Percentiles rank a stretch among this genome's conserved stretches.
Conservation (phyloP, 768 basidiomycete genomes). For the Tephrocybe sp. region DNA sequence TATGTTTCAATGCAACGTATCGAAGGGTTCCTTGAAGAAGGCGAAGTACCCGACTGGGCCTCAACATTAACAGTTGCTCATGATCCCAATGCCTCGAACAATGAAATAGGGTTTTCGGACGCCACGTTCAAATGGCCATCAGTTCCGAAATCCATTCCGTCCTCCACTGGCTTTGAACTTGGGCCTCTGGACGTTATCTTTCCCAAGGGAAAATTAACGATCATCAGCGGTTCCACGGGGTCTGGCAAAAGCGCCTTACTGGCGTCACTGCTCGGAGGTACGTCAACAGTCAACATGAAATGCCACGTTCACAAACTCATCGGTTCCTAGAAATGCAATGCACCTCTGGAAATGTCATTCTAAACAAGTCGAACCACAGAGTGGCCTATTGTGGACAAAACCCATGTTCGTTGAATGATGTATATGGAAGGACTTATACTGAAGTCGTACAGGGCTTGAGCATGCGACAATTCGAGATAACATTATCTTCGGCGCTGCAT, state of each 20-base stretch:
- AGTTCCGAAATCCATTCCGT: slow-evolving; percentile 22
- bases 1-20: slow-evolving; percentile 83
- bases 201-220: slow-evolving; percentile 52
- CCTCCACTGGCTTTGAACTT: slow-evolving; percentile 46
- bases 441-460: slow-evolving; percentile 57
- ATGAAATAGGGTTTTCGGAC: slow-evolving; percentile 48
- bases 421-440: slow-evolving; percentile 9
- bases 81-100: slow-evolving; percentile 7
- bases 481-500: slow-evolving; percentile 67
- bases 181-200: slow-evolving; percentile 58
- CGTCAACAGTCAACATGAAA: slow-evolving; percentile 5
- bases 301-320: background rate
- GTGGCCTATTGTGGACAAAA: slow-evolving; percentile 71
- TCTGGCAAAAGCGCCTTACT: slow-evolving; percentile 69
- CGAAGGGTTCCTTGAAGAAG: slow-evolving; percentile 66
- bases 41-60: slow-evolving; percentile 78
- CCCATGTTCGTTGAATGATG: slow-evolving; percentile 42
- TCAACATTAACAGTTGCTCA: slow-evolving; percentile 49
- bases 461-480: slow-evolving; percentile 82
- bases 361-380: slow-evolving; percentile 55
- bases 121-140: slow-evolving; percentile 61
- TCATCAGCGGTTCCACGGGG: slow-evolving; percentile 65
- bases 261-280: slow-evolving; percentile 66
- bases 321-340: slow-evolving; percentile 54
- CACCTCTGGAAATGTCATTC: slow-evolving; percentile 46